Base-by-base conservation (phyloP, 2,329 filamentous ascomycete species). In the Saccharata proteae region DNA sequence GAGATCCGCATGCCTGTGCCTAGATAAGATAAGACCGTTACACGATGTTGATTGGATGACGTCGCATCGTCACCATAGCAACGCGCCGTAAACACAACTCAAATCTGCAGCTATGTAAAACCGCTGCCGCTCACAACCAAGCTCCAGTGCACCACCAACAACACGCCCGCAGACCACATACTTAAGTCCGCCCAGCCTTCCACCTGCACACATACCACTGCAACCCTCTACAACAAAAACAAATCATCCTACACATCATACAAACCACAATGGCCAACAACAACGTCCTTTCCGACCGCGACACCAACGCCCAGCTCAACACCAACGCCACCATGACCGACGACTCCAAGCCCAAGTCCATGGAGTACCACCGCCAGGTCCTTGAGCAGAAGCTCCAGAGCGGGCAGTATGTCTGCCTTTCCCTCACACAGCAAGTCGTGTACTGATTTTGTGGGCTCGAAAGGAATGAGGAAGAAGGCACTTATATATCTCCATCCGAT, bases 401-500 rank as follows among this genome's bases (percentile, higher is more conserved):
- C 47, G 67, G 71, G 41, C 62, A 71, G 79, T 82, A 64, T 43
- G 73, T 61, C 6, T 19, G 4, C 9, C 4, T 11, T 20, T 29
- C 27, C 13, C 15, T 28, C 20, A 22, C 32, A 26, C 32, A 30
- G 12, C 17, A 29, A 18, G 25, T 4, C 15, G 13, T 15, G n/a
- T n/a, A n/a, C n/a, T n/a, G n/a, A n/a, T n/a, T n/a, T n/a, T 36
- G 27, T 30, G 18, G 20, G 27, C n/a, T 19, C 30, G 34, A 29
- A 31, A 31, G 23, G 22, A 8, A 23, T 21, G 18, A 37, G 15
- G 34, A 36, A 6, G 29, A 36, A 25, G 25, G 23, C 19, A 62
- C 69, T 43, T 88, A 86, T 59, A 65, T 86, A 53, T 86, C 80
- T 12, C 83, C 83, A 3, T 86, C 80, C n/a, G 83, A 92, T 57